Conservation (phyloP, 2,329 filamentous ascomycete species). For the Paraconiothyrium sp. region DNA sequence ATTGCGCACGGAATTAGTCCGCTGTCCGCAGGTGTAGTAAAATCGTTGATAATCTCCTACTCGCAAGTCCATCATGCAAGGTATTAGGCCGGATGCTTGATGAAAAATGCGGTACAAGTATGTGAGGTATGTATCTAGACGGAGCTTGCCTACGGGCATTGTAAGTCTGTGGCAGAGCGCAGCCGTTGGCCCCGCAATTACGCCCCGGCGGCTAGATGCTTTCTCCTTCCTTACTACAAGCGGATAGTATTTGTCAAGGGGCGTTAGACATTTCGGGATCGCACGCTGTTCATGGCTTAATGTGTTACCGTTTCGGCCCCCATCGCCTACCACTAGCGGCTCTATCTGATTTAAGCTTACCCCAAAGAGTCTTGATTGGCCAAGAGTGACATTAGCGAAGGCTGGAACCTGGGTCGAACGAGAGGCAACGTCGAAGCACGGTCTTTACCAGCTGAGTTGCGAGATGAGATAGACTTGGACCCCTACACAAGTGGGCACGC, state of each 20-base stretch:
- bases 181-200: too few species aligned
- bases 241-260: too few species aligned
- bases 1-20: neutral
- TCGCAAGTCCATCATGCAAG: neutral
- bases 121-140: neutral
- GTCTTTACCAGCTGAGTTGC: neutral
- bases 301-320: neutral
- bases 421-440: neutral
- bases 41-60: neutral
- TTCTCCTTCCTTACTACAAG: too few species aligned
- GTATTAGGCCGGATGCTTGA: neutral
- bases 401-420: neutral
- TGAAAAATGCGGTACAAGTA: too few species aligned
- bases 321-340: neutral
- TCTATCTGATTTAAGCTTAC: neutral
- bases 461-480: neutral
- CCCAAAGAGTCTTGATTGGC: neutral
- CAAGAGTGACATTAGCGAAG: neutral
- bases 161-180: too few species aligned
- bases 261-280: neutral
- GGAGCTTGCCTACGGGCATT: too few species aligned
- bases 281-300: neutral
- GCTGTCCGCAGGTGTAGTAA: neutral
- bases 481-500: neutral
- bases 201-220: too few species aligned